Base-by-base conservation (phyloP, 768 basidiomycete genomes). In the Mycena chlorophos region DNA sequence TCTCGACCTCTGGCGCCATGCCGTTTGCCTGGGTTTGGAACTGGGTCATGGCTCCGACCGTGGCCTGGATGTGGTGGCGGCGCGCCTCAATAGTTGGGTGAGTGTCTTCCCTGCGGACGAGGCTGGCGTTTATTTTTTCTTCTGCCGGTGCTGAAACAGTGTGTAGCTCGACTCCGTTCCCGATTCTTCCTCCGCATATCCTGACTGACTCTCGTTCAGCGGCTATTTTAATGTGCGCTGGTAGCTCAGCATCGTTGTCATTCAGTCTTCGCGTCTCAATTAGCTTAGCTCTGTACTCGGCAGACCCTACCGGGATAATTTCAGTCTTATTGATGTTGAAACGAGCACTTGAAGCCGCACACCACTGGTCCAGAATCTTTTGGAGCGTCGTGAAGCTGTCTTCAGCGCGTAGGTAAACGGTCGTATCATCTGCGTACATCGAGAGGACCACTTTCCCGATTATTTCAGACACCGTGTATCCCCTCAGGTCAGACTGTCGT, bases 391-490 rank as follows among this genome's bases (percentile, higher is more conserved):
- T 43, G 10, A 69, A 69, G 14, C 60, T 49, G 45, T 79, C 76
- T 0, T 55, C 8, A 29, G 64, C 62, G 3, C 59, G 60, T 0
- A 80, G 69, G 60, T 65, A 75, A 0, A 70, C 68, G 1, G 70
- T 71, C 2, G 75, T 77, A 58, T 79, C 75, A 57, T 79, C 74
- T 0, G 77, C 75, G 59, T 77, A 79, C 0, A 79, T 68, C 1
- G 61, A 66, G 3, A 65, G 62, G 0, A 74, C 66, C 0, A 75
- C 43, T 10, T 56, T 46, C 30, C 70, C 64, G 2, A 14, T 10
- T 1, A 47, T 16, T 3, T 55, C 63, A 4, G 43, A 48, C 3
- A 66, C 58, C 28, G 56, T 3, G 5, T 70, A 61, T 1, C 73
- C 72, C 45, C 61, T 43, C n/a, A 76, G 54, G 2, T 51, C 42